A percentile compares a stretch with the other conserved stretches of the same genome.
Evolutionary conservation across 371 early-diverging fungal genomes (phyloP).

Genomic region (Apophysomyces sp.): DNA sequence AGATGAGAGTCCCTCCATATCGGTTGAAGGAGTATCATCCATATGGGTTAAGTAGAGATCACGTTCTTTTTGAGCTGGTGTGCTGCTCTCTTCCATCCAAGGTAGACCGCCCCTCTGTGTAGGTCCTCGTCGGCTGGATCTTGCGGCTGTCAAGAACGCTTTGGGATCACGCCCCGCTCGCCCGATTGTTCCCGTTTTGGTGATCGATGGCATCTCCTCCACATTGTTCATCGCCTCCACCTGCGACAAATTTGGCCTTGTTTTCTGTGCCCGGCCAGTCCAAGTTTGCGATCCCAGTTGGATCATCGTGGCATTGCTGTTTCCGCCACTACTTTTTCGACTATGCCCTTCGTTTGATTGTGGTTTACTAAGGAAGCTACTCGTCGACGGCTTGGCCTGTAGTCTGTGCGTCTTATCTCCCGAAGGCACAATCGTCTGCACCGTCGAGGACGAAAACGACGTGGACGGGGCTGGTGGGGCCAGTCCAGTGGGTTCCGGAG

Average conservation of each 20-base stretch:
- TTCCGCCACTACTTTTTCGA: constrained; percentile 89
- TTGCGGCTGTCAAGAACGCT: neutral
- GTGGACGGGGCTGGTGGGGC: neutral
- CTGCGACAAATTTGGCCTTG: neutral
- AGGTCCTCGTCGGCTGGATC: neutral
- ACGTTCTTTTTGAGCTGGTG: neutral
- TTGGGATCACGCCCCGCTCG: neutral
- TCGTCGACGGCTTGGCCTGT: neutral
- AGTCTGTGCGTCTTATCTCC: neutral
- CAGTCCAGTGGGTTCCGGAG: neutral
- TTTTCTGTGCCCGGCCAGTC: neutral
- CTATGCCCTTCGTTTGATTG: constrained; percentile 63
- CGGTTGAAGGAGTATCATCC: neutral
- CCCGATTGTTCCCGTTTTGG: neutral
- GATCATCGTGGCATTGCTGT: constrained; percentile 95
- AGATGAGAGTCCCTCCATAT: neutral
- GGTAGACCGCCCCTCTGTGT: neutral
- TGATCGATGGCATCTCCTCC: neutral
- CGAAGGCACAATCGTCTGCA: neutral
- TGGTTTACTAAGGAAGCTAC: neutral
- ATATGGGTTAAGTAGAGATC: neutral
- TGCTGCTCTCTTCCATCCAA: neutral
- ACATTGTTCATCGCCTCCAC: neutral
- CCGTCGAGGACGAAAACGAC: neutral
- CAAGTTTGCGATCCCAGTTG: neutral